Percentiles rank a stretch among this genome's conserved stretches.
phyloP scores from a whole-genome alignment of 345 rosid species.

The Trapa bicornis region DNA sequence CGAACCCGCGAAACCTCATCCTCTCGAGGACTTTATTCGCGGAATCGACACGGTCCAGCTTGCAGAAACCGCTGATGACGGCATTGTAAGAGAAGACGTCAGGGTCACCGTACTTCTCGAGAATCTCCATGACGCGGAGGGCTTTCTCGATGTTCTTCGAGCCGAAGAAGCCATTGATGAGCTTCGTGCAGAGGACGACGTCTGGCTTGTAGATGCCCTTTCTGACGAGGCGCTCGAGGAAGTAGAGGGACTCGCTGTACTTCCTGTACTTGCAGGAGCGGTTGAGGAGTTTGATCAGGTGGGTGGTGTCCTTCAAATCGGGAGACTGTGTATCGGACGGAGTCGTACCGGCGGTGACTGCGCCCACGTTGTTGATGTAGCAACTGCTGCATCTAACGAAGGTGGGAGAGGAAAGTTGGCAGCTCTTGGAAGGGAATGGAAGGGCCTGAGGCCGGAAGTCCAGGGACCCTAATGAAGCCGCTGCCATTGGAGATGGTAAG shows the following conservation, averaged over 20 bases:
- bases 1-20: constrained; percentile 57
- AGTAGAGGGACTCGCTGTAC: constrained; percentile 48
- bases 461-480: not conserved
- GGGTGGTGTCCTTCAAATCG: constrained; percentile 45
- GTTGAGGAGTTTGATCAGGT: constrained; percentile 40
- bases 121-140: constrained; percentile 55
- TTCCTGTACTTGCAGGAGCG: constrained; percentile 51
- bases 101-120: constrained; percentile 57
- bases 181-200: constrained; percentile 63
- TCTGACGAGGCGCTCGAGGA: constrained; percentile 54
- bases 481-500: constrained; percentile 6
- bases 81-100: constrained; percentile 79
- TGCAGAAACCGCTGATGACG: constrained; percentile 69
- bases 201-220: constrained; percentile 50
- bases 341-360: constrained; percentile 26
- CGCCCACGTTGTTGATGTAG: not conserved
- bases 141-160: constrained; percentile 47
- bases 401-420: constrained; percentile 9
- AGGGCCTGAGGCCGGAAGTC: constrained; percentile 13
- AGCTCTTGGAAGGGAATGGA: constrained; percentile 13
- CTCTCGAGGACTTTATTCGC: constrained; percentile 49
- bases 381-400: constrained; percentile 8
- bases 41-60: constrained; percentile 48
- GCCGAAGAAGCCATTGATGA: constrained; percentile 57
- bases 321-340: constrained; percentile 36